Conservation (phyloP, 768 basidiomycete species). For the Podaxis carcinomalis region DNA sequence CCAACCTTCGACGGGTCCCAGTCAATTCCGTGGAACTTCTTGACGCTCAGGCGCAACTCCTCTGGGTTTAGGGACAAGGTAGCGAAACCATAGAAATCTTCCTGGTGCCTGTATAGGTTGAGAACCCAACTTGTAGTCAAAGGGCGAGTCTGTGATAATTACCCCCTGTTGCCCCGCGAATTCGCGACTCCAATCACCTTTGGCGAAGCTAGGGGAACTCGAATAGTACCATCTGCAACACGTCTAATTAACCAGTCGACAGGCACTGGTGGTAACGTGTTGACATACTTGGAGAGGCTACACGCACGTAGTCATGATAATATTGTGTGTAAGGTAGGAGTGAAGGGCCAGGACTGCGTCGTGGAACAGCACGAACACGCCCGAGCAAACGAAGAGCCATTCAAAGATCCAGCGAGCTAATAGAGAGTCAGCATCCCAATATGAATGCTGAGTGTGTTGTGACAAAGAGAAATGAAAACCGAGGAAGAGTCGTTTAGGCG, state of each 20-base stretch:
- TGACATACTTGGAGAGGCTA: constrained; percentile 30
- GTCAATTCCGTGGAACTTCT: constrained; percentile 55
- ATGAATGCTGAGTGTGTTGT: background rate
- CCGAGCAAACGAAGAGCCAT: constrained; percentile 20
- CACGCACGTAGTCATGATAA: constrained; percentile 76
- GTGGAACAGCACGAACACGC: constrained; percentile 6
- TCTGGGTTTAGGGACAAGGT: constrained; percentile 72
- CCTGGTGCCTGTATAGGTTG: constrained; percentile 64
- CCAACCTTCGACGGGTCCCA: constrained; percentile 65
- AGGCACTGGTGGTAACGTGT: background rate
- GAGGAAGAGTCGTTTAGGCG: background rate
- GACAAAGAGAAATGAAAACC: background rate
- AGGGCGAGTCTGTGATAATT: constrained; percentile 7
- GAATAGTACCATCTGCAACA: constrained; percentile 52
- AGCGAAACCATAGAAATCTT: constrained; percentile 79
- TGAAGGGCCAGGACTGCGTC: background rate
- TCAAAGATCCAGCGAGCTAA: constrained; percentile 10
- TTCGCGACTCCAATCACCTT: constrained; percentile 75
- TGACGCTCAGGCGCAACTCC: constrained; percentile 64
- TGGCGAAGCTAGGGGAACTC: constrained; percentile 70
- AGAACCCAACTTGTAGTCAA: background rate
- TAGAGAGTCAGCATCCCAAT: constrained; percentile 7
- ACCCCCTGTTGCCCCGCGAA: constrained; percentile 76
- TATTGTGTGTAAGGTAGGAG: background rate
- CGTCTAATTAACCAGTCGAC: constrained; percentile 9